These are phyloP conservation scores for Lasiodiplodia sp. DNA, from an alignment of 2,329 filamentous ascomycete species.

Conservation along the genomic window DNA sequence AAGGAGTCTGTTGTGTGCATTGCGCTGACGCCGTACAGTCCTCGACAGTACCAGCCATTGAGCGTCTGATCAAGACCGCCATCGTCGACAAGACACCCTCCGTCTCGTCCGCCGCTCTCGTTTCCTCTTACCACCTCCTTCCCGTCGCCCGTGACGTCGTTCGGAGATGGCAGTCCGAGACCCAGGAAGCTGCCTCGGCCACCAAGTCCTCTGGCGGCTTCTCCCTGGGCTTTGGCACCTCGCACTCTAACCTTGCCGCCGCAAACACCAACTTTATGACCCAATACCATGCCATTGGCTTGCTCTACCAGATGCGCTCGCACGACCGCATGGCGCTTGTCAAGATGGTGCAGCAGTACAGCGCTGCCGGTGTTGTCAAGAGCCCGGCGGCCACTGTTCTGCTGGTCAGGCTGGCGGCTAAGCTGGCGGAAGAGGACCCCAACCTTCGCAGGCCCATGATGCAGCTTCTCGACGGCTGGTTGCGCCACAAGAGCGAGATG, in stretches of 20 bases:
- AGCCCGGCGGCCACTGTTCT: slow-evolving; percentile 91
- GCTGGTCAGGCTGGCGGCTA: slow-evolving; percentile 89
- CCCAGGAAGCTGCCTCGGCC: slow-evolving; percentile 91
- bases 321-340: slow-evolving; percentile 98
- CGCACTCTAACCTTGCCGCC: slow-evolving; percentile 73
- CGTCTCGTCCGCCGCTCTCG: slow-evolving; percentile 92
- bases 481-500: slow-evolving; percentile 93
- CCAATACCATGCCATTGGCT: slow-evolving; percentile 97
- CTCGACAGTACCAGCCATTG: slow-evolving; percentile 95
- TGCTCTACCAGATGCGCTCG: slow-evolving; percentile 96
- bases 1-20: slow-evolving; percentile 7
- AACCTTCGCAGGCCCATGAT: slow-evolving; percentile 95
- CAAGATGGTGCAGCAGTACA: slow-evolving; percentile 99
- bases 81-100: slow-evolving; percentile 99
- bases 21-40: slow-evolving; percentile 61
- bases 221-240: slow-evolving; percentile 85
- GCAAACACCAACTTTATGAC: slow-evolving; percentile 94
- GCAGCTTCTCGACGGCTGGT: slow-evolving; percentile 92
- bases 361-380: slow-evolving; percentile 88
- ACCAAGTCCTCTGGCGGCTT: slow-evolving; percentile 90
- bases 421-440: slow-evolving; percentile 91
- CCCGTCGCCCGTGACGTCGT: slow-evolving; percentile 96
- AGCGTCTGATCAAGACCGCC: slow-evolving; percentile 97
- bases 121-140: slow-evolving; percentile 97
- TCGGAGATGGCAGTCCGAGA: slow-evolving; percentile 97